phyloP scores from a whole-genome alignment of 495 filamentous ascomycete genomes.

The Penicillium cosmopolitanum region DNA sequence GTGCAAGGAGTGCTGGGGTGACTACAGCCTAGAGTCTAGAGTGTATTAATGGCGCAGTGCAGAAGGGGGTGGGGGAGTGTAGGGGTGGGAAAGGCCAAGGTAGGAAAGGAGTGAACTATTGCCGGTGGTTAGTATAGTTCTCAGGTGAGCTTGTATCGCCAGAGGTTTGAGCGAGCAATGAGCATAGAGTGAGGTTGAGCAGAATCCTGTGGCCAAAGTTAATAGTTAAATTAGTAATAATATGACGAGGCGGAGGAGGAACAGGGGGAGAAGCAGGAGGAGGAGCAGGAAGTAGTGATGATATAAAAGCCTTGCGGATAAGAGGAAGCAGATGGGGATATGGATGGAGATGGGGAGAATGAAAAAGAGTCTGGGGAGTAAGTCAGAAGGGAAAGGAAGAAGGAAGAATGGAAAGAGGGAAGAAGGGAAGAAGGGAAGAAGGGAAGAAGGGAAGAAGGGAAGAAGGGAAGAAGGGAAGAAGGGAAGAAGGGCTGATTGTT shows the following conservation, averaged over 20 bases:
- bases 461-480: not conserved
- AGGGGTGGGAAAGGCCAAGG: not conserved
- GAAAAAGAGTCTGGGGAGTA: no score
- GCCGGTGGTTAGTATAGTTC: not conserved
- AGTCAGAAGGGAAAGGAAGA: not conserved
- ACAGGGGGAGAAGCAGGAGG: no score
- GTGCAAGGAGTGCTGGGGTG: not conserved
- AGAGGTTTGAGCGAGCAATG: not conserved
- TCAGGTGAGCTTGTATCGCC: not conserved
- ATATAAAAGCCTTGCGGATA: no score
- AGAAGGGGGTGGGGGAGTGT: not conserved
- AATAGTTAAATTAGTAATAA: no score
- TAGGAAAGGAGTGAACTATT: not conserved
- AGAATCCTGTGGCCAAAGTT: not conserved
- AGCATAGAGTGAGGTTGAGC: not conserved
- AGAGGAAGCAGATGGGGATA: not conserved
- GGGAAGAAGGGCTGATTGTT: not conserved
- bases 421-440: not conserved
- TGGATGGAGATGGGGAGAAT: not conserved
- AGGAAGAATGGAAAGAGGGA: not conserved
- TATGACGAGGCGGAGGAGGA: no score
- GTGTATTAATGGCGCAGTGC: not conserved
- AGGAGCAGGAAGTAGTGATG: no score
- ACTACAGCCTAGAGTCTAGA: not conserved
- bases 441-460: not conserved